These are phyloP conservation scores for Dactylonectria macrodidyma DNA, from an alignment of 2,329 filamentous ascomycete species.

Conservation along the genomic window DNA sequence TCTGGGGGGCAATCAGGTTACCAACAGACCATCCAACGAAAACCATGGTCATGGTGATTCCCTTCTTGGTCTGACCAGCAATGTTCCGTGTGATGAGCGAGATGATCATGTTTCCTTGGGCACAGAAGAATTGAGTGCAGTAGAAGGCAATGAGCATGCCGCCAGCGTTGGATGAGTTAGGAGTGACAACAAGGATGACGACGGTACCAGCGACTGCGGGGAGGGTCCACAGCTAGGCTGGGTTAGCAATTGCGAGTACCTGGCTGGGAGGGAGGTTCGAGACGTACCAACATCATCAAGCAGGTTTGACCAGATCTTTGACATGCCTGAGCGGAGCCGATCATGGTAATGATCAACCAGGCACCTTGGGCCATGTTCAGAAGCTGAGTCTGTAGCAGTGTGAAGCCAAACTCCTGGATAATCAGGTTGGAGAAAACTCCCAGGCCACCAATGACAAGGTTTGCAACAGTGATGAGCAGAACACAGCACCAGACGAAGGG, in stretches of 20 bases:
- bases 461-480: slow-evolving; percentile 21
- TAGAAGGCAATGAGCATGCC: slow-evolving; percentile 59
- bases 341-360: slow-evolving; percentile 54
- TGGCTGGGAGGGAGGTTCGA: neutral
- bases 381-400: slow-evolving; percentile 41
- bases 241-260: neutral
- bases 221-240: neutral
- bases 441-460: slow-evolving; percentile 28
- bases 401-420: slow-evolving; percentile 36
- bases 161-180: slow-evolving; percentile 48
- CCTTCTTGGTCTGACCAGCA: slow-evolving; percentile 61
- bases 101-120: slow-evolving; percentile 58
- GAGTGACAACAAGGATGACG: slow-evolving; percentile 55
- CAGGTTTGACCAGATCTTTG: slow-evolving; percentile 37
- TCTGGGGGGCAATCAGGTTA: slow-evolving; percentile 59
- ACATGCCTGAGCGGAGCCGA: slow-evolving; percentile 40
- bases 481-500: slow-evolving; percentile 49
- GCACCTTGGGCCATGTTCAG: slow-evolving; percentile 56
- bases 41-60: slow-evolving; percentile 56
- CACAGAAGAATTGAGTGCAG: slow-evolving; percentile 61
- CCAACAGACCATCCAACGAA: slow-evolving; percentile 60
- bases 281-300: slow-evolving; percentile 24
- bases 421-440: slow-evolving; percentile 22
- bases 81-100: slow-evolving; percentile 59
- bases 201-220: slow-evolving; percentile 58